phyloP scores from a whole-genome alignment of 1,284 basidiomycete species.

The Moniliophthora roreri region DNA sequence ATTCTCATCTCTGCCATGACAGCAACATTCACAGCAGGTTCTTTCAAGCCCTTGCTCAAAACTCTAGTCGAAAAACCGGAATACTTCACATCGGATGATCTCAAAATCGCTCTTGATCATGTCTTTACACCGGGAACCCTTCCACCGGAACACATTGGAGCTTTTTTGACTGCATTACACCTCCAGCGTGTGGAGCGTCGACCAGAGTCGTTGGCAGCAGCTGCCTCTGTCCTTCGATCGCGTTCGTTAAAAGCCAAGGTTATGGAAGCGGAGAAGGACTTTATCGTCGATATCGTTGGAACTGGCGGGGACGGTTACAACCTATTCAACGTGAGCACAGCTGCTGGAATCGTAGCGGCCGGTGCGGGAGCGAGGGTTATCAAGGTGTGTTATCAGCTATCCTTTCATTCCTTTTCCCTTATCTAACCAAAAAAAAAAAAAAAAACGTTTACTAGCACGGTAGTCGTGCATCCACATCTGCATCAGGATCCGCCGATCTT shows the following conservation, averaged over 20 bases:
- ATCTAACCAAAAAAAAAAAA: too few relatives aligned
- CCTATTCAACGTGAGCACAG: slow-evolving; percentile 97
- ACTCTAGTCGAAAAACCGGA: slow-evolving; percentile 79
- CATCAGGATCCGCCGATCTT: slow-evolving; percentile 93
- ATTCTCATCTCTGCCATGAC: too few relatives aligned
- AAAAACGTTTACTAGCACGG: too few relatives aligned
- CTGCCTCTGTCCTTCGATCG: slow-evolving; percentile 70
- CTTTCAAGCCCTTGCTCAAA: slow-evolving; percentile 75
- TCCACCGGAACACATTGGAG: slow-evolving; percentile 74
- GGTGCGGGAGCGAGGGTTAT: slow-evolving; percentile 92
- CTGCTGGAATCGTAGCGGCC: slow-evolving; percentile 95
- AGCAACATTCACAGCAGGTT: slow-evolving; percentile 38
- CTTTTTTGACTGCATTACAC: slow-evolving; percentile 82
- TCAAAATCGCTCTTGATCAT: slow-evolving; percentile 70
- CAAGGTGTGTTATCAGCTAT: slow-evolving; percentile 59
- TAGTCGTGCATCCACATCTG: slow-evolving; percentile 90
- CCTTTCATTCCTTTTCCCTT: too few relatives aligned
- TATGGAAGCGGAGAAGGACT: slow-evolving; percentile 57
- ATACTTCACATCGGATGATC: slow-evolving; percentile 72
- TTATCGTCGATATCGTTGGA: slow-evolving; percentile 69
- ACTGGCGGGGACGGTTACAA: slow-evolving; percentile 95
- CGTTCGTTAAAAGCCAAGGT: slow-evolving; percentile 65
- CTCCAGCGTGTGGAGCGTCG: slow-evolving; percentile 72
- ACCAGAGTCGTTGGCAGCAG: slow-evolving; percentile 76
- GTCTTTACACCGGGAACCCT: slow-evolving; percentile 67